phyloP scores from a whole-genome alignment of 495 filamentous ascomycete species.

The Daldinia childiae region DNA sequence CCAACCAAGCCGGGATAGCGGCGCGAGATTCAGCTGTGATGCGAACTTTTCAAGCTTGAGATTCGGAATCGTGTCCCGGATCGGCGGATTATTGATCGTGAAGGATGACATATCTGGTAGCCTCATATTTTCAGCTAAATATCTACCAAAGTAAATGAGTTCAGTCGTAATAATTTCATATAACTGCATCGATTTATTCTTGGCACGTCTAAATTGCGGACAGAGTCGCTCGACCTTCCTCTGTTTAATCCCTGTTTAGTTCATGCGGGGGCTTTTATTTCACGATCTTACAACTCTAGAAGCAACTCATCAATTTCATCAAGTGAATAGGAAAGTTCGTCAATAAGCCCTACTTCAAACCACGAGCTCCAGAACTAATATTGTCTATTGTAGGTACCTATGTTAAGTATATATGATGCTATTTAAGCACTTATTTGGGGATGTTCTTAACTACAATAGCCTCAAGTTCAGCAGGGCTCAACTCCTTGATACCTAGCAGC shows the following conservation, averaged over 20 bases:
- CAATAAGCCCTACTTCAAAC: not conserved
- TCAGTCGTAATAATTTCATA: not conserved
- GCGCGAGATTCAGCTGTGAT: constrained; percentile 13
- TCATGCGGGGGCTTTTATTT: not conserved
- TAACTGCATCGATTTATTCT: no score
- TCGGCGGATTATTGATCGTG: not conserved
- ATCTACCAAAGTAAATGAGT: not conserved
- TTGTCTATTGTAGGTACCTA: no score
- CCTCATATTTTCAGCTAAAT: not conserved
- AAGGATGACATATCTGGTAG: not conserved
- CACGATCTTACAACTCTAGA: not conserved
- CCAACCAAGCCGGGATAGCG: constrained; percentile 22
- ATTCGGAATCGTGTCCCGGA: constrained; percentile 27
- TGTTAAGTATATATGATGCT: no score
- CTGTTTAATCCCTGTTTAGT: not conserved
- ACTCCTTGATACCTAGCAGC: constrained; percentile 36
- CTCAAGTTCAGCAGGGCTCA: constrained; percentile 35
- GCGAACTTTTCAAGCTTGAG: not conserved
- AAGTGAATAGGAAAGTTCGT: not conserved
- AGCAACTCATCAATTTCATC: not conserved
- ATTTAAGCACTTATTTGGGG: no score
- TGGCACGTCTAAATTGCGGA: not conserved
- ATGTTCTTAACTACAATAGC: constrained; percentile 18
- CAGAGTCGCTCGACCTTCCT: not conserved
- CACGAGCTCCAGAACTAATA: not conserved